phyloP scores from a whole-genome alignment of 257 asterid species.

The Ilex aquifolium region DNA sequence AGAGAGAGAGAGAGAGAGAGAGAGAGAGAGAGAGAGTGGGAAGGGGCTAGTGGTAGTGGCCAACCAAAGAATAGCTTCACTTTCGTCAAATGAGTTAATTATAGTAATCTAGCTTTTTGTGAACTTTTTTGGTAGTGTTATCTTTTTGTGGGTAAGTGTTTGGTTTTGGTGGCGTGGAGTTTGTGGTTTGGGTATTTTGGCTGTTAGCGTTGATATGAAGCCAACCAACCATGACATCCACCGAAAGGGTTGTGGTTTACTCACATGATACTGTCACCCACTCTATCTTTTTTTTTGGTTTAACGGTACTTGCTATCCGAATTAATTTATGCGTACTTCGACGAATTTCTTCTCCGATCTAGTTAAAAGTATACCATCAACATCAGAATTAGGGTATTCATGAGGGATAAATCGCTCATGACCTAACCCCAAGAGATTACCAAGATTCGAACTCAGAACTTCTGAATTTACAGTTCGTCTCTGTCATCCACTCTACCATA shows the following conservation, averaged over 20 bases:
- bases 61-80: constrained; percentile 21
- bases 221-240: constrained; percentile 64
- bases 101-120: constrained; percentile 33
- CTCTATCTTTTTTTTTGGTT: constrained; percentile 5
- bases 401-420: too few relatives aligned
- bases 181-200: constrained; percentile 40
- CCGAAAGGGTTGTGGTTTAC: constrained; percentile 45
- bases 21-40: constrained; percentile 4
- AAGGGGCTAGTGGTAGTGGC: constrained; percentile 23
- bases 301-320: too few relatives aligned
- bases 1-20: background rate
- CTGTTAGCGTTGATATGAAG: constrained; percentile 87
- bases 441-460: too few relatives aligned
- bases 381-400: too few relatives aligned
- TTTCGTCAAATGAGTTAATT: constrained; percentile 51
- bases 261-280: constrained; percentile 63
- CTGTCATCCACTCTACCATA: constrained; percentile 4
- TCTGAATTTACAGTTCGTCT: background rate
- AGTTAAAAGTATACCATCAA: too few relatives aligned
- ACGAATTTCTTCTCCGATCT: too few relatives aligned
- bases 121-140: constrained; percentile 26
- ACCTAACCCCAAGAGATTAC: too few relatives aligned
- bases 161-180: constrained; percentile 25
- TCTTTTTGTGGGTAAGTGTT: constrained; percentile 25
- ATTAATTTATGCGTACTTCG: too few relatives aligned